These are phyloP conservation scores for Neonothopanus nambi DNA, from an alignment of 1,284 basidiomycete species.

Conservation along the genomic window DNA sequence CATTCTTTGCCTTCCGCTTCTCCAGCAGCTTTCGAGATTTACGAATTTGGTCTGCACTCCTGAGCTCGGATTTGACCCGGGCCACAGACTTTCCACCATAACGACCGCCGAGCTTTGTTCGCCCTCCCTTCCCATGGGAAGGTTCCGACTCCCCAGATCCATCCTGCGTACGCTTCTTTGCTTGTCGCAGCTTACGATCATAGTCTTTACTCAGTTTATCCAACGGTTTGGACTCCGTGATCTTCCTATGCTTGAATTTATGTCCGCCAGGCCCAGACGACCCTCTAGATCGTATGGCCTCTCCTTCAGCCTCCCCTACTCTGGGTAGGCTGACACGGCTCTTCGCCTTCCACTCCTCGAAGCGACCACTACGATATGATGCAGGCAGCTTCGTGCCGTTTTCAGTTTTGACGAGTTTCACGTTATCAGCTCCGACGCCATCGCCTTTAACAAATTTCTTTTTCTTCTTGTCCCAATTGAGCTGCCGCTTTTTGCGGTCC, in stretches of 20 bases:
- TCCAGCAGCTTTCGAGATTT: slow-evolving; percentile 67
- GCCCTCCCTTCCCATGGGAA: slow-evolving; percentile 21
- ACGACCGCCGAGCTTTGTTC: slow-evolving; percentile 39
- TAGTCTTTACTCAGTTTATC: slow-evolving; percentile 70
- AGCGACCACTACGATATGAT: slow-evolving; percentile 89
- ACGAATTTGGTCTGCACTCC: slow-evolving; percentile 82
- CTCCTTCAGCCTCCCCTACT: slow-evolving; percentile 77
- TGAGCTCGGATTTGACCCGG: slow-evolving; percentile 77
- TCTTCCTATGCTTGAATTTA: slow-evolving; percentile 69
- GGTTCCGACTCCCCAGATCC: slow-evolving; percentile 18
- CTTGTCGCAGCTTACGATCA: slow-evolving; percentile 66
- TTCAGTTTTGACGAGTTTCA: slow-evolving; percentile 94
- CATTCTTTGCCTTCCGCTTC: slow-evolving; percentile 73
- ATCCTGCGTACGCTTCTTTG: slow-evolving; percentile 49
- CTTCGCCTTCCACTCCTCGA: slow-evolving; percentile 93
- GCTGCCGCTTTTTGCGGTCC: slow-evolving; percentile 64
- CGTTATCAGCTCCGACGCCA: slow-evolving; percentile 87
- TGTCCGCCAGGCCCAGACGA: slow-evolving; percentile 41
- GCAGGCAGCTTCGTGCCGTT: slow-evolving; percentile 93
- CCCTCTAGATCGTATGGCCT: slow-evolving; percentile 33
- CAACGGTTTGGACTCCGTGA: slow-evolving; percentile 64
- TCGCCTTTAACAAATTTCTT: slow-evolving; percentile 92
- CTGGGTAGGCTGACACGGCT: slow-evolving; percentile 71
- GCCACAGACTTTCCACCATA: slow-evolving; percentile 60
- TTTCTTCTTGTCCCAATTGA: slow-evolving; percentile 95